Base-by-base conservation (phyloP, 2,329 filamentous ascomycete species). In the Alternaria panax region DNA sequence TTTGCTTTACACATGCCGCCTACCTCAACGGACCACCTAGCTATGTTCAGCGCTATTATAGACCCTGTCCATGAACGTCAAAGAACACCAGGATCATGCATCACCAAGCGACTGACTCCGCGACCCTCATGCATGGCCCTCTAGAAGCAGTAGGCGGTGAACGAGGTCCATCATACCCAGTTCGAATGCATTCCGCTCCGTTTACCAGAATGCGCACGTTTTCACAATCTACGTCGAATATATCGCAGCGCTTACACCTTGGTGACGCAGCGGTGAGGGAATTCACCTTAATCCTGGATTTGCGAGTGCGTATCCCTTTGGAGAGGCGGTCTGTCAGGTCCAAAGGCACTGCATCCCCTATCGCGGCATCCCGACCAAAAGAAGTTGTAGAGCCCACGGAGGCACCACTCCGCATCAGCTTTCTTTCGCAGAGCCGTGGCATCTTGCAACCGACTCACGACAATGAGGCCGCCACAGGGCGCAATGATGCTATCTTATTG, bases 1-100 rank as follows among this genome's bases (percentile, higher is more conserved):
- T 68, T 67, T 70, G 70, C 70, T 69, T 73, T 72, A 68, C 67
- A 68, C 59, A 51, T 61, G 64, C 61, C 52, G 34, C 24, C 32
- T 59, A 51, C 54, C 42, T 59, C 47, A 32, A 51, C 38, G 51
- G 45, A 58, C 63, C 32, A 50, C 67, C 62, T 58, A 64, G 30
- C 27, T 20, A 40, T 66, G 36, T 69, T 67, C 67, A 70, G 64
- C 72, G 62, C 66, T 70, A 67, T 57, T 57, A 55, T 24, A 48
- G 51, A 48, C 56, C 54, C 51, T 60, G 62, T 36, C 54, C 11
- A 36, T 60, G 47, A 47, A 46, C 51, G 36, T 38, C 34, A 38
- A 50, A 46, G 51, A 51, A 41, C 52, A 27, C 47, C 40, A 38
- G 51, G 52, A 50, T 51, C 52, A 63, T 57, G 55, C 59, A 57